Evolutionary conservation across 1,139 yeast species (phyloP).

Genomic region (Dujonia santamariae): DNA sequence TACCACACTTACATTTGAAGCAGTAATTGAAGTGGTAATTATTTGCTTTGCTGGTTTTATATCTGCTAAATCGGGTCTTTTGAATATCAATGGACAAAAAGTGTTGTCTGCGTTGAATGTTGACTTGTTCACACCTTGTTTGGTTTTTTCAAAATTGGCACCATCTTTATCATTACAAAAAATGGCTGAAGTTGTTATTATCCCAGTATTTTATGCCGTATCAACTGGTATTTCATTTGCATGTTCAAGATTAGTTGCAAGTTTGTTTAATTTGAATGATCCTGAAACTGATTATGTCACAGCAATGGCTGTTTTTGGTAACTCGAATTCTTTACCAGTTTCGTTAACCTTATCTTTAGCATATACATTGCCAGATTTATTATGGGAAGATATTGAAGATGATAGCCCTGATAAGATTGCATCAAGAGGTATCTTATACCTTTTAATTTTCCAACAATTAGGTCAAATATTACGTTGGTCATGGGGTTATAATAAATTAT

Average conservation of each 20-base stretch:
- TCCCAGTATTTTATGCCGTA: constrained; percentile 68
- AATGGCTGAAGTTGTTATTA: constrained; percentile 64
- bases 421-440: constrained; percentile 73
- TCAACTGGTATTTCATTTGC: constrained; percentile 60
- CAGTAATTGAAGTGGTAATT: constrained; percentile 73
- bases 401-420: constrained; percentile 73
- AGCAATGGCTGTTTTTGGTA: constrained; percentile 88
- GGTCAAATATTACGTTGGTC: constrained; percentile 87
- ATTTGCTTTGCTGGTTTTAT: constrained; percentile 70
- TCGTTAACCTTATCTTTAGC: constrained; percentile 70
- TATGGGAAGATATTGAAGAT: constrained; percentile 68
- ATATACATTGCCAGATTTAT: constrained; percentile 66
- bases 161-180: constrained; percentile 66
- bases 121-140: constrained; percentile 79
- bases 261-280: constrained; percentile 47
- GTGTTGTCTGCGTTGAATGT: constrained; percentile 67
- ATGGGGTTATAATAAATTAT: constrained; percentile 81
- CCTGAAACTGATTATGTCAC: constrained; percentile 78
- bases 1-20: constrained; percentile 68
- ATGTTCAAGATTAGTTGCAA: constrained; percentile 51
- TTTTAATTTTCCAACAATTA: constrained; percentile 77
- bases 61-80: constrained; percentile 60
- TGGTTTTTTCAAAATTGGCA: constrained; percentile 78
- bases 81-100: constrained; percentile 62
- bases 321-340: constrained; percentile 79